Conservation (phyloP, 495 filamentous ascomycete species). For the Aspergillus ellipticus region DNA sequence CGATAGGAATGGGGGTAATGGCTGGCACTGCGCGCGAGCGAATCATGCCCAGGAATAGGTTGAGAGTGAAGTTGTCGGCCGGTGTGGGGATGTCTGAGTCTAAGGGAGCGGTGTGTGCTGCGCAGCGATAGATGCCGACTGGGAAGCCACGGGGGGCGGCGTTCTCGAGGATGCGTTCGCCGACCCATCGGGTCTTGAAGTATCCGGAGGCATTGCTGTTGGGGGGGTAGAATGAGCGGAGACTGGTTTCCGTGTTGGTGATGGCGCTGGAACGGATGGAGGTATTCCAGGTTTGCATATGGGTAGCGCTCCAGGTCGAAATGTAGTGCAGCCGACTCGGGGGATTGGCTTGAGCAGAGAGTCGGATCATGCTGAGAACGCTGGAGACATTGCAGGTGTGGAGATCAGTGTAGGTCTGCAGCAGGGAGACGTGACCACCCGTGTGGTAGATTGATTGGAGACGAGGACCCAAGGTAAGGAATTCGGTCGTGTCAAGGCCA, state of each 20-base stretch:
- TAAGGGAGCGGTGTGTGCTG: slow-evolving; percentile 7
- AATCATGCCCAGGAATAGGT: background rate
- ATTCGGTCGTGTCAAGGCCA: slow-evolving; percentile 1
- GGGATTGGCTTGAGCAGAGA: slow-evolving; percentile 8
- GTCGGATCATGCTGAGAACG: slow-evolving; percentile 15
- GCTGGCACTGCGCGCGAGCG: background rate
- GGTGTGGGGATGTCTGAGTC: slow-evolving; percentile 15
- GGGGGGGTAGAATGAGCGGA: slow-evolving; percentile 6
- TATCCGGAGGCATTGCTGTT: slow-evolving; percentile 13
- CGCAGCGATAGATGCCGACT: slow-evolving; percentile 19
- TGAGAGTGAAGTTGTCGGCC: no score
- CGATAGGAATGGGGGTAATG: background rate
- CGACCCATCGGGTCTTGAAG: slow-evolving; percentile 23
- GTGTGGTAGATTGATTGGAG: slow-evolving; percentile 22
- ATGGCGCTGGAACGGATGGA: slow-evolving; percentile 8
- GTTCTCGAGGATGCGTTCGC: slow-evolving; percentile 14
- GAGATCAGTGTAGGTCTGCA: slow-evolving; percentile 18
- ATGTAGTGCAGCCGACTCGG: slow-evolving; percentile 13
- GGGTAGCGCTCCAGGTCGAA: slow-evolving; percentile 27
- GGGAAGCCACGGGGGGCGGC: slow-evolving; percentile 21
- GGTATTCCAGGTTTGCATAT: slow-evolving; percentile 20
- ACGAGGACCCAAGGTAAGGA: slow-evolving; percentile 12
- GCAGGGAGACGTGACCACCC: slow-evolving; percentile 19
- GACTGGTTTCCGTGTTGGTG: slow-evolving; percentile 3
- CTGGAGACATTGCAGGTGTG: slow-evolving; percentile 13